phyloP scores from a whole-genome alignment of 345 rosid species.

The Populus davidiana region DNA sequence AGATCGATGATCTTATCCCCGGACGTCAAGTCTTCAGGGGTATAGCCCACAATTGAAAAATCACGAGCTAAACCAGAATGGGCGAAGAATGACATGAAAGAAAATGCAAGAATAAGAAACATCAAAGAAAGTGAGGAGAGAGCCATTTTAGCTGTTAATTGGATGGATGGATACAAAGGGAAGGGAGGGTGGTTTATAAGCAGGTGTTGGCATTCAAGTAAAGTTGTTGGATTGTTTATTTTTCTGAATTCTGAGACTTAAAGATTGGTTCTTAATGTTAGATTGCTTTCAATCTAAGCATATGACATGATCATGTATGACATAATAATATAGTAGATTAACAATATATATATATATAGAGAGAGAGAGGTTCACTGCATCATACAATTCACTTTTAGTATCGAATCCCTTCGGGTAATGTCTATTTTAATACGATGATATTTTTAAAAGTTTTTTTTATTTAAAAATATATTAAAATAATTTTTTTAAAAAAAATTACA shows the following conservation, averaged over 20 bases:
- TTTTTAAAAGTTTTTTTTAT: too few relatives aligned
- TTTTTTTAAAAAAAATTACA: too few relatives aligned
- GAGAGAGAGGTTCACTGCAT: too few relatives aligned
- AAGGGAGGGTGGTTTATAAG: neutral
- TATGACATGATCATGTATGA: neutral
- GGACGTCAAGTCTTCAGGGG: slow-evolving; percentile 22
- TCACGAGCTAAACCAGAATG: slow-evolving; percentile 15
- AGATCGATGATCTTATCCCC: slow-evolving; percentile 27
- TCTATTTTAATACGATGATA: too few relatives aligned
- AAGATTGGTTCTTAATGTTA: slow-evolving; percentile 19
- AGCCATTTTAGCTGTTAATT: slow-evolving; percentile 5
- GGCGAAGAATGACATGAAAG: neutral
- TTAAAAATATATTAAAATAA: too few relatives aligned
- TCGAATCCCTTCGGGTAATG: too few relatives aligned
- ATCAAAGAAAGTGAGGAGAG: neutral
- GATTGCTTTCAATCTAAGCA: slow-evolving; percentile 19
- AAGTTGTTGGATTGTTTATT: slow-evolving; percentile 1
- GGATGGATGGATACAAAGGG: neutral
- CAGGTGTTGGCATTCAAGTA: slow-evolving; percentile 15
- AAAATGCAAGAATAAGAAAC: neutral
- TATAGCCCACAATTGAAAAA: slow-evolving; percentile 30
- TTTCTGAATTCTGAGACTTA: slow-evolving; percentile 7
- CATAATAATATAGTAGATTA: neutral
- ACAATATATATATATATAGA: too few relatives aligned
- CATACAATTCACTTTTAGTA: too few relatives aligned